These are phyloP conservation scores for Vaccinium darrowii DNA, from an alignment of 148 eudicot species.

Conservation along the genomic window DNA sequence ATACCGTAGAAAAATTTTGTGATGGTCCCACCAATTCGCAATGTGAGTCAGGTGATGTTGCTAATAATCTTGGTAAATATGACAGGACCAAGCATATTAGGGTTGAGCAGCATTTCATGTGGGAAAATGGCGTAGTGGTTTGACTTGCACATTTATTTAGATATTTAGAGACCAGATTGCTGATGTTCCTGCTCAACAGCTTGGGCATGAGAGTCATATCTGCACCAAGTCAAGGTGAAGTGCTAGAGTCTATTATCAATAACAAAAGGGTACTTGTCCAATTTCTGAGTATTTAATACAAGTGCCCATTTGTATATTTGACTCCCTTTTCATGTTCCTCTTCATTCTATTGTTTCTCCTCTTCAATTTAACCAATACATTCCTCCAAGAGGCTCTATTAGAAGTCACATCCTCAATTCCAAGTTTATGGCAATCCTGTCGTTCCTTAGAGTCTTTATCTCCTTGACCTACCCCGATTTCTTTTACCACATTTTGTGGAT, in stretches of 20 bases:
- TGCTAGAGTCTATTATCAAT: not conserved
- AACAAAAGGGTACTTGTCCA: not conserved
- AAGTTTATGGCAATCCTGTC: slow-evolving; percentile 3
- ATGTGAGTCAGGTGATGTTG: not conserved
- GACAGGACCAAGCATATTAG: not conserved
- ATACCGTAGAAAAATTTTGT: not conserved
- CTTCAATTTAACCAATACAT: not conserved
- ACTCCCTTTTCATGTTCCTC: not conserved
- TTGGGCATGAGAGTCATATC: not conserved
- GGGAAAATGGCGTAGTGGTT: not conserved
- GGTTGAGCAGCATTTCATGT: not conserved
- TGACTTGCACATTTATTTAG: not conserved
- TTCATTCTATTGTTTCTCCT: not conserved
- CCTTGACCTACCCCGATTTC: not conserved
- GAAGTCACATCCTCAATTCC: not conserved
- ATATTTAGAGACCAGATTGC: not conserved
- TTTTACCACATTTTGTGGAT: not conserved
- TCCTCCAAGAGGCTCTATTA: slow-evolving; percentile 8
- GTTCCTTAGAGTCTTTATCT: not conserved
- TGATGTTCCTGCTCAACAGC: not conserved
- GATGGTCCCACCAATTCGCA: not conserved
- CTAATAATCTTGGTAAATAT: not conserved
- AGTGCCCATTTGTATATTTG: not conserved
- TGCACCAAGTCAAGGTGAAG: not conserved
- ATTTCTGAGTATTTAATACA: not conserved